Evolutionary conservation across 2,329 filamentous ascomycete genomes (phyloP).

Genomic region (Fonsecaea pugnacius): DNA sequence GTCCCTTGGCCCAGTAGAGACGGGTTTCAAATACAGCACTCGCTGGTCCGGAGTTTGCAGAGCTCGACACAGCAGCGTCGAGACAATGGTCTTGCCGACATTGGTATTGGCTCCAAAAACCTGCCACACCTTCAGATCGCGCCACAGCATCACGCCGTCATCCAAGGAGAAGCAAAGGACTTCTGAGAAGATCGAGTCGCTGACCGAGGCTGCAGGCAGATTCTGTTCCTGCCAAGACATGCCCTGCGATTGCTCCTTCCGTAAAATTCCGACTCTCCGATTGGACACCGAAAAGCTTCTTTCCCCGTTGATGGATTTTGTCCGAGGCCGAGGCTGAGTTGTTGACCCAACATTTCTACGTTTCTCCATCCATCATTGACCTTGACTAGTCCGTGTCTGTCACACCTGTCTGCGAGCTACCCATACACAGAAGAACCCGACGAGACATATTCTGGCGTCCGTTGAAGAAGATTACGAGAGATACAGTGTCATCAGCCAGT

Average conservation of each 20-base stretch:
- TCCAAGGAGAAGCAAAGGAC: neutral
- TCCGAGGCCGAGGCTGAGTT: neutral
- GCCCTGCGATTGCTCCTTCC: constrained; percentile 6
- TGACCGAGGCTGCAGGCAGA: constrained; percentile 12
- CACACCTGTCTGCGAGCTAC: neutral
- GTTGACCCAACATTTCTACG: constrained; percentile 14
- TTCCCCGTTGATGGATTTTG: neutral
- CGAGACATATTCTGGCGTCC: neutral
- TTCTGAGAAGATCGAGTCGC: neutral
- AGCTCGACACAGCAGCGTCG: constrained; percentile 71
- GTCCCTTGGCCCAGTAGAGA: constrained; percentile 72
- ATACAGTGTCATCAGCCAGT: neutral
- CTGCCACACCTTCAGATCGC: constrained; percentile 70
- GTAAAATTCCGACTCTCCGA: constrained; percentile 17
- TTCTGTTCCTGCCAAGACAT: constrained; percentile 29
- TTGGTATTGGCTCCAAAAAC: constrained; percentile 83
- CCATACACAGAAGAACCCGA: no score
- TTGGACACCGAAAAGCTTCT: constrained; percentile 17
- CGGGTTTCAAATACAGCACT: constrained; percentile 74
- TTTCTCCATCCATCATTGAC: neutral
- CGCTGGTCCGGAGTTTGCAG: constrained; percentile 52
- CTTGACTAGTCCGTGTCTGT: no score
- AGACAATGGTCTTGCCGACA: constrained; percentile 82
- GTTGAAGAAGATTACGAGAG: neutral
- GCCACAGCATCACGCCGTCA: constrained; percentile 53